These are phyloP conservation scores for Bryoerythrophyllum caledonicum DNA, from an alignment of 225 moss, liverwort and hornwort genomes.

Conservation along the genomic window DNA sequence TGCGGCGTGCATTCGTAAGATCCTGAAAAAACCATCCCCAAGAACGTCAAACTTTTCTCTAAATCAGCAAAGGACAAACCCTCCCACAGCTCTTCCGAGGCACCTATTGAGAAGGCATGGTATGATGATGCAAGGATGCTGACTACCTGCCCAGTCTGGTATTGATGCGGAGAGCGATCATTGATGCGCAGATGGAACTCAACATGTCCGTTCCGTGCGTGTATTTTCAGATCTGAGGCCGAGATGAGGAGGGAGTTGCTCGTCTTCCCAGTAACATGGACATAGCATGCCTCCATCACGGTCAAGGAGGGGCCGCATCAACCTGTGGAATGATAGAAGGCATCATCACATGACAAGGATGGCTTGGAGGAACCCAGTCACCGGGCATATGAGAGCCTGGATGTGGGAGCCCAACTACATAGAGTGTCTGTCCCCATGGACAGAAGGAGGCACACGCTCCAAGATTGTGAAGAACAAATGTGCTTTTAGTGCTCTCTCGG, in stretches of 20 bases:
- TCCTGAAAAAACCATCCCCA: not conserved
- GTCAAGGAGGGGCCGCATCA: conserved; percentile 21
- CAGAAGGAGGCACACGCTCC: conserved; percentile 32
- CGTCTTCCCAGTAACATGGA: not conserved
- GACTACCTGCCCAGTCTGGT: not conserved
- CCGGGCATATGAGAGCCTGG: conserved; percentile 35
- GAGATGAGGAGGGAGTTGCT: conserved; percentile 7
- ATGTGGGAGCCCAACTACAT: conserved; percentile 48
- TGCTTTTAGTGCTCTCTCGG: not conserved
- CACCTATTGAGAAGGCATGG: conserved; percentile 8
- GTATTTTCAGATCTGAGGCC: not conserved
- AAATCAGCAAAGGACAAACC: conserved; percentile 15
- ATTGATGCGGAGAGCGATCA: not conserved
- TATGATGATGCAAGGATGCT: conserved; percentile 4
- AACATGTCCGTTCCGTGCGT: conserved; percentile 22
- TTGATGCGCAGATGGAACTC: conserved; percentile 12
- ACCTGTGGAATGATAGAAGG: not conserved
- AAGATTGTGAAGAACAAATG: conserved; percentile 16
- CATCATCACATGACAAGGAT: not conserved
- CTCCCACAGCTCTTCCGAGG: not conserved
- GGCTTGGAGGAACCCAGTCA: conserved; percentile 12
- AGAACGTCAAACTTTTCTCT: not conserved
- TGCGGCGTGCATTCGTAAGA: conserved; percentile 28
- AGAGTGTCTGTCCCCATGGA: conserved; percentile 61
- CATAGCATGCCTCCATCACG: too few relatives aligned